A percentile compares a stretch with the other conserved stretches of the same genome.
These are phyloP conservation scores for Multifurca ochricompacta DNA, from an alignment of 768 basidiomycete genomes.

Conservation along the genomic window DNA sequence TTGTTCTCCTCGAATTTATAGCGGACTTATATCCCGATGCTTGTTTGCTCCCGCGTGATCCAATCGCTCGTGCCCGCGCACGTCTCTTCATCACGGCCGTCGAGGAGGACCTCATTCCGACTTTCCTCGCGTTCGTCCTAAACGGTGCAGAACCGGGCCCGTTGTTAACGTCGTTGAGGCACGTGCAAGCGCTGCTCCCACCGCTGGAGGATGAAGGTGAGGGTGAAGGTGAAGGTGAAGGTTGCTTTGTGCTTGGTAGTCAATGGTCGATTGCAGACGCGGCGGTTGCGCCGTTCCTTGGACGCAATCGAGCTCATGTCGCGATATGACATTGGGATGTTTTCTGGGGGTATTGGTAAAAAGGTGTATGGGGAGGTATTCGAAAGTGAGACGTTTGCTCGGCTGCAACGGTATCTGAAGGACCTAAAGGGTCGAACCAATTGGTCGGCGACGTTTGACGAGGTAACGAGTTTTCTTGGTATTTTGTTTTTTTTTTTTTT, in stretches of 20 bases:
- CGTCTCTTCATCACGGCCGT: constrained; percentile 58
- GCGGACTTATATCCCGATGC: constrained; percentile 49
- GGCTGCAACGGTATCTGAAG: neutral
- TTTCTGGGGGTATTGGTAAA: neutral
- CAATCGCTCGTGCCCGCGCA: constrained; percentile 47
- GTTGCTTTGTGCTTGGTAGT: constrained; percentile 37
- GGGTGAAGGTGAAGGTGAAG: too few species aligned
- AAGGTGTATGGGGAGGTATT: neutral
- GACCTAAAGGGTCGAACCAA: neutral
- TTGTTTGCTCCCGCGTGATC: constrained; percentile 45
- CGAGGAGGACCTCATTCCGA: constrained; percentile 37
- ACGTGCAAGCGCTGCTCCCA: constrained; percentile 44
- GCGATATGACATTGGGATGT: neutral
- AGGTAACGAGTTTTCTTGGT: too few species aligned
- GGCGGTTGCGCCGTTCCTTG: constrained; percentile 24
- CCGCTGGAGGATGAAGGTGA: too few species aligned
- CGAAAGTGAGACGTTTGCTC: neutral
- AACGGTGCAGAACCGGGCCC: constrained; percentile 36
- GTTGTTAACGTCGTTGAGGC: constrained; percentile 37
- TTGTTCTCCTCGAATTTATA: constrained; percentile 58
- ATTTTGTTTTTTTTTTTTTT: neutral
- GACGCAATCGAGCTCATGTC: neutral
- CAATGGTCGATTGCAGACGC: constrained; percentile 59
- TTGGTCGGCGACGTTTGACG: neutral
- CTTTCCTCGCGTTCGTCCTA: constrained; percentile 31